A percentile compares a stretch with the other conserved stretches of the same genome.
phyloP scores from a whole-genome alignment of 2,329 filamentous ascomycete species.

The Sporothrix inflata region DNA sequence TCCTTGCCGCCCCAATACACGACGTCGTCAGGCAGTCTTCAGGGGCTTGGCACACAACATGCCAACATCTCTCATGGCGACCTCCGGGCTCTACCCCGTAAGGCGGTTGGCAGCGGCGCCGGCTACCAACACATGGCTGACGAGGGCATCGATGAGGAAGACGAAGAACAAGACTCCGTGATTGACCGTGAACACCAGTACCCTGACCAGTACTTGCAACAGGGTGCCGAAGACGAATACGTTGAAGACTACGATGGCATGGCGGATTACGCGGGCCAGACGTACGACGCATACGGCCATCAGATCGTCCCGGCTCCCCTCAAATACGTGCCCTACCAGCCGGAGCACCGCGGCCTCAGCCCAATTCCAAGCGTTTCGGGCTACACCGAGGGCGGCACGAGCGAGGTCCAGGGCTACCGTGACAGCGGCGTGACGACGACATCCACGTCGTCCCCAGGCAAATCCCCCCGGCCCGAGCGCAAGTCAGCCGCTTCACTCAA shows the following conservation, averaged over 20 bases:
- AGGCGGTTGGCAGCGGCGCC: constrained; percentile 39
- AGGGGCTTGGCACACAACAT: constrained; percentile 70
- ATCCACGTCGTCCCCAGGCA: constrained; percentile 62
- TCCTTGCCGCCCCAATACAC: constrained; percentile 50
- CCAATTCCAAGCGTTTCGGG: constrained; percentile 93
- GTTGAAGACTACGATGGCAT: constrained; percentile 44
- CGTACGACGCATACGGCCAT: constrained; percentile 56
- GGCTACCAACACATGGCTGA: constrained; percentile 44
- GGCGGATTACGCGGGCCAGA: constrained; percentile 41
- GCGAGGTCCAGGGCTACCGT: constrained; percentile 58
- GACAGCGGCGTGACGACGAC: constrained; percentile 58
- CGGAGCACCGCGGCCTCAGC: constrained; percentile 73
- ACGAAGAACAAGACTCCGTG: constrained; percentile 46
- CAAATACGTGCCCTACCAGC: constrained; percentile 69
- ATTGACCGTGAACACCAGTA: constrained; percentile 47
- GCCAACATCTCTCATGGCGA: constrained; percentile 64
- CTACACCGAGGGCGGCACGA: constrained; percentile 69
- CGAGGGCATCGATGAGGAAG: constrained; percentile 49
- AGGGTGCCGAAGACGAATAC: constrained; percentile 35
- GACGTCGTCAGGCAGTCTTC: constrained; percentile 45
- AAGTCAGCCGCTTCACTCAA: constrained; percentile 50
- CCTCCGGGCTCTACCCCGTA: constrained; percentile 57
- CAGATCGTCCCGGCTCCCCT: constrained; percentile 67
- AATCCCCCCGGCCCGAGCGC: constrained; percentile 54
- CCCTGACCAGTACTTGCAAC: constrained; percentile 45